Evolutionary conservation across 2,329 filamentous ascomycete species (phyloP), one percentile per base, ranked within the genome.

Genomic region (Cercospora janseana): DNA sequence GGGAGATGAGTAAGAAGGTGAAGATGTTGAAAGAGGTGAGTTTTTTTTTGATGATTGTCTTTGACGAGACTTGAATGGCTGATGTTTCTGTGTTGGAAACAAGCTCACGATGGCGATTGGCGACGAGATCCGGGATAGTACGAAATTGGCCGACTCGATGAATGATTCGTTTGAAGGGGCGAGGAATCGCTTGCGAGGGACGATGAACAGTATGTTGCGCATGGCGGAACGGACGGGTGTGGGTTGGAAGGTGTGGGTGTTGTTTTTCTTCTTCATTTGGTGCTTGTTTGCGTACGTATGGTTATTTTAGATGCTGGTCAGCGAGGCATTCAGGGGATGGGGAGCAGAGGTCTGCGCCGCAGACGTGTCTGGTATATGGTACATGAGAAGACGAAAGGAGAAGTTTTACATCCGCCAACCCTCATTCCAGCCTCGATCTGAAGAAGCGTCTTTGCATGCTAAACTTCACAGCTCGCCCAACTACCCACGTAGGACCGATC

Each of bases 201-300:
- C 94, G 13, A 97, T 98, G 93, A 95, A 89, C 68, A 79, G 91
- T 52, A 98, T 98, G 93, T 73, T 97, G 59, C 68, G 92, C 46
- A 98, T 98, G 93, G 93, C 93, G 4, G 82, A 97, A 73, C 79
- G 83, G 63, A 95, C 91, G 2, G 93, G 93, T n/a, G 85, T 98
- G 7, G 86, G 90, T 64, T 98, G 93, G 93, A 92, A 82, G 71
- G 87, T 91, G 50, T 98, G 93, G 93, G 69, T 96, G 44, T 78
- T 76, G 34, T 98, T 98, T 72, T 95, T 98, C 68, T 78, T 82
- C 4, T 87, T 84, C 27, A 88, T 97, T 13, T 81, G 86, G 56
- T 67, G 92, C 48, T 69, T 97, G 59, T 98, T 98, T 70, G 81
- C 83, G 60, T 98, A 92, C 69, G 92, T 97, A 52, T 96, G 92